Conservation (phyloP, 2,329 filamentous ascomycete species). For the Camptophora hylomeconis region DNA sequence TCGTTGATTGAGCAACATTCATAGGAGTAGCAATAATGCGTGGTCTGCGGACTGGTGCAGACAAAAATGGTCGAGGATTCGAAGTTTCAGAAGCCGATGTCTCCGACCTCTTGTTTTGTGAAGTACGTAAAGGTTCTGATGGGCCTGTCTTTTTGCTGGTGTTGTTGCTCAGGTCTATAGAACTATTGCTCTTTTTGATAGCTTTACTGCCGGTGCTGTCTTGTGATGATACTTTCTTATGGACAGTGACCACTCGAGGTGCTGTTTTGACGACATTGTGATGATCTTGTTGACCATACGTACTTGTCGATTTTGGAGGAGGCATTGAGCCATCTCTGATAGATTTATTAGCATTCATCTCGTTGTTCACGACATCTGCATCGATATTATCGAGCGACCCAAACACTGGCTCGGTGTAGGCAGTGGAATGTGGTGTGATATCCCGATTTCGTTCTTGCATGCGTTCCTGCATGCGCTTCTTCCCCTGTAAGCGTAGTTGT, state of each 20-base stretch:
- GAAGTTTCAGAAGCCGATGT: conserved; percentile 10
- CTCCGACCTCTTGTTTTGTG: conserved; percentile 8
- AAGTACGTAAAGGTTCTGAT: conserved; percentile 4
- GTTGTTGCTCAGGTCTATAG: too few species aligned
- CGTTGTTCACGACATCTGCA: conserved; percentile 2
- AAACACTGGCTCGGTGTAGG: too few species aligned
- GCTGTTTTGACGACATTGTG: not conserved
- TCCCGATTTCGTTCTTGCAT: conserved; percentile 3
- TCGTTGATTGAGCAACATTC: conserved; percentile 1
- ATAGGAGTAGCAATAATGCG: conserved; percentile 17
- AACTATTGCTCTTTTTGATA: conserved; percentile 10
- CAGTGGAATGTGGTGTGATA: conserved; percentile 2
- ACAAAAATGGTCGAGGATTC: conserved; percentile 10
- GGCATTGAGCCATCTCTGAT: conserved; percentile 3
- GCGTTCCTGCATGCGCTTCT: conserved; percentile 5
- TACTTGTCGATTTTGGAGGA: conserved; percentile 1
- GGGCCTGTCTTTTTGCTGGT: conserved; percentile 6
- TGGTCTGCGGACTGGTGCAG: conserved; percentile 17
- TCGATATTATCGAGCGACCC: conserved; percentile 4
- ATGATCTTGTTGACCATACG: not conserved
- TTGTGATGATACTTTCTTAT: conserved; percentile 1
- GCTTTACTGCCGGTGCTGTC: conserved; percentile 7
- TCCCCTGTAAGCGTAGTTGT: conserved; percentile 9
- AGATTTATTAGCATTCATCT: conserved; percentile 1
- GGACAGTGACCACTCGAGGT: conserved; percentile 1